Percentiles rank a stretch among this genome's conserved stretches.
Conservation (phyloP, 2,329 filamentous ascomycete genomes). For the Colletotrichum scovillei region DNA sequence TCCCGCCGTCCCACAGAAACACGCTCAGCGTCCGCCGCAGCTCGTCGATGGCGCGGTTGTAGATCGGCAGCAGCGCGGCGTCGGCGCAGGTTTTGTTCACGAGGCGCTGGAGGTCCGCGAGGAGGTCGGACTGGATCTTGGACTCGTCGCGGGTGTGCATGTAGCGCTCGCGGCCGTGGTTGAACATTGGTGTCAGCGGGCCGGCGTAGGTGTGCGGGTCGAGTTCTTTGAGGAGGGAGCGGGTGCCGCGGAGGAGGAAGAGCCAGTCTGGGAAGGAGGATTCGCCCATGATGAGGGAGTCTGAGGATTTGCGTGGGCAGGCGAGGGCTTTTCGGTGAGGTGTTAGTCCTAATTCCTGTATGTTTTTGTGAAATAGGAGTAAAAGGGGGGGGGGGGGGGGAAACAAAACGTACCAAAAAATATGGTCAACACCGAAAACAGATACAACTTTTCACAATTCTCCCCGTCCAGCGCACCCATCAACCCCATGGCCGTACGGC, state of each 20-base stretch:
- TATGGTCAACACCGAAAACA: conserved; percentile 48
- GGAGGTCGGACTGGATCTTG: conserved; percentile 28
- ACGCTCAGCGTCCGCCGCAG: conserved; percentile 37
- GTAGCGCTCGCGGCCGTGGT: conserved; percentile 41
- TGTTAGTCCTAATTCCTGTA: not conserved
- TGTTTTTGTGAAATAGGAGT: not conserved
- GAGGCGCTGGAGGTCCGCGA: conserved; percentile 38
- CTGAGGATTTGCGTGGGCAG: conserved; percentile 43
- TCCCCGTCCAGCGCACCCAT: conserved; percentile 35
- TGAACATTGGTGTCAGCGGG: conserved; percentile 36
- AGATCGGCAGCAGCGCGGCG: conserved; percentile 35
- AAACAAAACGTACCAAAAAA: conserved; percentile 42
- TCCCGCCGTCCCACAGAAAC: conserved; percentile 34
- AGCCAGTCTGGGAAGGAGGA: conserved; percentile 45
- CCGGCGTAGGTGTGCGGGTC: conserved; percentile 36
- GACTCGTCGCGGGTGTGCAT: conserved; percentile 26
- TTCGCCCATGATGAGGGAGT: conserved; percentile 44
- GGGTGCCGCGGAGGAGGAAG: conserved; percentile 44
- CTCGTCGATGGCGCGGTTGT: conserved; percentile 38
- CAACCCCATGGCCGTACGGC: conserved; percentile 35
- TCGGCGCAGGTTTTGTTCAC: conserved; percentile 38
- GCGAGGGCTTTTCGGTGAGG: conserved; percentile 37
- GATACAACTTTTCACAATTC: conserved; percentile 40
- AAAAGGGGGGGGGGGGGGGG: not conserved
- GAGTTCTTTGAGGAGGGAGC: conserved; percentile 41